Evolutionary conservation across 768 basidiomycete species (phyloP).

Genomic region (Calocybe indica): DNA sequence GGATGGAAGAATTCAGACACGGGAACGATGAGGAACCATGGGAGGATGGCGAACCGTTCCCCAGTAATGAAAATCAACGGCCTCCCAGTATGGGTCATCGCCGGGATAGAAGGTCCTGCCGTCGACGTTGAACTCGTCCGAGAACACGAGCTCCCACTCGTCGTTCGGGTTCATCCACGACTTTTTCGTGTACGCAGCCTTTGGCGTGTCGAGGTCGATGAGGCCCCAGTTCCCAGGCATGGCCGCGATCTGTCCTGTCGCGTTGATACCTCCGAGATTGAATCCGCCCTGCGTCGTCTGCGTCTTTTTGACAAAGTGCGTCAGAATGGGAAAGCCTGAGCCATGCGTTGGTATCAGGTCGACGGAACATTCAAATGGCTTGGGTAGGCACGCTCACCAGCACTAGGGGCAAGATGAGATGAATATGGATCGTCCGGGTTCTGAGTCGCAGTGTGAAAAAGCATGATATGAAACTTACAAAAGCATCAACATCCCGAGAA

Average conservation of each 20-base stretch:
- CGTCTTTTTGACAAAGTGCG: slow-evolving; percentile 34
- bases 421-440: slow-evolving; percentile 1
- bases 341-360: not conserved
- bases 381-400: slow-evolving; percentile 21
- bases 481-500: slow-evolving; percentile 36
- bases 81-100: slow-evolving; percentile 62
- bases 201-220: slow-evolving; percentile 76
- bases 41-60: slow-evolving; percentile 37
- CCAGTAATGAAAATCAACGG: slow-evolving; percentile 66
- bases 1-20: not conserved
- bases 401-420: slow-evolving; percentile 18
- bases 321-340: slow-evolving; percentile 44
- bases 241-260: slow-evolving; percentile 61
- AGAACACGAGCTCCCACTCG: slow-evolving; percentile 56
- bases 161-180: slow-evolving; percentile 52
- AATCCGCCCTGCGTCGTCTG: slow-evolving; percentile 51
- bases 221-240: slow-evolving; percentile 57
- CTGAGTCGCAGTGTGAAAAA: not conserved
- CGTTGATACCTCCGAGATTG: slow-evolving; percentile 72
- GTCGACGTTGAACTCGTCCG: slow-evolving; percentile 76
- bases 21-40: not conserved
- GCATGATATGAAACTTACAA: slow-evolving; percentile 39
- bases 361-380: not conserved
- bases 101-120: slow-evolving; percentile 69
- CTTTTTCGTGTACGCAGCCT: slow-evolving; percentile 42